Conservation (phyloP, 1,284 basidiomycete species). For the Xerocomus alliaceus region DNA sequence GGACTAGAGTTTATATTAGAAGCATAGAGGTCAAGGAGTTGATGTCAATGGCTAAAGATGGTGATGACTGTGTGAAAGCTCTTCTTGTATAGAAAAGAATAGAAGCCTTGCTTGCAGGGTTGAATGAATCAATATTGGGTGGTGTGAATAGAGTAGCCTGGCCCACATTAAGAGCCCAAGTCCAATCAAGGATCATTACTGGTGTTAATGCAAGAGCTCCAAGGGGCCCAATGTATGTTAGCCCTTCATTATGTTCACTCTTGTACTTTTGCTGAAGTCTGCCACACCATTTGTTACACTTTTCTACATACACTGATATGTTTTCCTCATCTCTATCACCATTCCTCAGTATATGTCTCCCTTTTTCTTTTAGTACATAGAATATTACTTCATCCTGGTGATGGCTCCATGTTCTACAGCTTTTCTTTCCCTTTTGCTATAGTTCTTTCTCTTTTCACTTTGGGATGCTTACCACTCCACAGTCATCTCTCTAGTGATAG, state of each 20-base stretch:
- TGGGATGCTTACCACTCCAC: too few relatives aligned
- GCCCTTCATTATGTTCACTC: constrained; percentile 1
- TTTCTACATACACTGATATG: too few relatives aligned
- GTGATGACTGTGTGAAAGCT: not conserved
- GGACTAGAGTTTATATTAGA: not conserved
- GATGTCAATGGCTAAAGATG: not conserved
- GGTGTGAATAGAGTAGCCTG: not conserved
- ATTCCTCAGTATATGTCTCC: too few relatives aligned
- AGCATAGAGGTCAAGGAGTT: constrained; percentile 5
- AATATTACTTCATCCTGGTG: too few relatives aligned
- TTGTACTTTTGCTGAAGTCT: constrained; percentile 7
- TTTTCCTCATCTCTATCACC: too few relatives aligned
- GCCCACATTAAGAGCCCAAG: not conserved
- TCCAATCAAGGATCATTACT: constrained; percentile 17
- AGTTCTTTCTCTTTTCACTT: too few relatives aligned
- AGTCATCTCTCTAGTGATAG: too few relatives aligned
- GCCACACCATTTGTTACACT: too few relatives aligned
- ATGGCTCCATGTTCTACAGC: too few relatives aligned
- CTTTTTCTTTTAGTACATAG: too few relatives aligned
- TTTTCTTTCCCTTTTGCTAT: too few relatives aligned
- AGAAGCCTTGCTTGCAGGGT: constrained; percentile 6
- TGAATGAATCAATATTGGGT: constrained; percentile 15
- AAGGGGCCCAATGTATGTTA: constrained; percentile 3
- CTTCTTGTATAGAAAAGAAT: not conserved
- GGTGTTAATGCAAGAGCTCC: not conserved